Evolutionary conservation across 495 filamentous ascomycete genomes (phyloP).

Genomic region (Diplogelasinospora grovesii): DNA sequence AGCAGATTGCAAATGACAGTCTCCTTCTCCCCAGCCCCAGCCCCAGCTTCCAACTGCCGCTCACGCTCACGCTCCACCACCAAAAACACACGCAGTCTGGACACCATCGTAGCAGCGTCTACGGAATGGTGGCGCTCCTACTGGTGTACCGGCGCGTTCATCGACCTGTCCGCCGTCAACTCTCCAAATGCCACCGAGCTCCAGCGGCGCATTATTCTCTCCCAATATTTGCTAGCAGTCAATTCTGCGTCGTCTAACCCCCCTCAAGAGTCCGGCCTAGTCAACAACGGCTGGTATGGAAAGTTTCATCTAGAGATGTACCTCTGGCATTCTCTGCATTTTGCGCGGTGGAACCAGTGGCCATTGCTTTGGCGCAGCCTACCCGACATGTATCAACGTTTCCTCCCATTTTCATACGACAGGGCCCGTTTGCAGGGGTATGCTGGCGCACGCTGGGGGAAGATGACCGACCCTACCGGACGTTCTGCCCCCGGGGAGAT

Average conservation of each 20-base stretch:
- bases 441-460: slow-evolving; percentile 48
- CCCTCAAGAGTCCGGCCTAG: slow-evolving; percentile 40
- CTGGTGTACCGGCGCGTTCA: slow-evolving; percentile 41
- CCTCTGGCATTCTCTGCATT: slow-evolving; percentile 48
- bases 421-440: slow-evolving; percentile 46
- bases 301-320: slow-evolving; percentile 51
- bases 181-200: slow-evolving; percentile 38
- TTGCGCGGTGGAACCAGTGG: slow-evolving; percentile 46
- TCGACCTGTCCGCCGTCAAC: slow-evolving; percentile 34
- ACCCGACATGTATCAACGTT: slow-evolving; percentile 40
- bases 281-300: slow-evolving; percentile 52
- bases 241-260: slow-evolving; percentile 36
- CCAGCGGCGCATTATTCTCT: slow-evolving; percentile 43
- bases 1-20: slow-evolving; percentile 23
- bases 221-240: slow-evolving; percentile 43
- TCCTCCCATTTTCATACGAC: slow-evolving; percentile 38
- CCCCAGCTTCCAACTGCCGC: no score
- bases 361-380: slow-evolving; percentile 38
- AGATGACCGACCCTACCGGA: slow-evolving; percentile 53
- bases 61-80: no score
- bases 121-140: slow-evolving; percentile 35
- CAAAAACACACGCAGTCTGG: not conserved
- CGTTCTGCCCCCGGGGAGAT: slow-evolving; percentile 51
- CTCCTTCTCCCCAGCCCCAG: slow-evolving; percentile 22
- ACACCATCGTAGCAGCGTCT: slow-evolving; percentile 9